Conservation (phyloP, 225 moss, liverwort and hornwort species). For the Asterella californica region DNA sequence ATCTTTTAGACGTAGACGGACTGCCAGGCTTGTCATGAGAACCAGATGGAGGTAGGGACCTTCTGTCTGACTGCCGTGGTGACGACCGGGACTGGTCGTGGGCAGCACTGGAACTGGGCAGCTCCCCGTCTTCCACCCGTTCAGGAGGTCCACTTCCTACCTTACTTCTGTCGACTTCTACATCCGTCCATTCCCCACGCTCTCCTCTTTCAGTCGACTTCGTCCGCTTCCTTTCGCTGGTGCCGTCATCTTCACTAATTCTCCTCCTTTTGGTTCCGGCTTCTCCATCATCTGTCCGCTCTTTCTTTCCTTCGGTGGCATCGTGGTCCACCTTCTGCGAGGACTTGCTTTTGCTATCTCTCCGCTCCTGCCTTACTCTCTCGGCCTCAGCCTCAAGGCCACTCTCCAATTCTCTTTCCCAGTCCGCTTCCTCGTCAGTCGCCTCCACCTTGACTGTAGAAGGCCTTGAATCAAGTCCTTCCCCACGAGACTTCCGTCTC, state of each 20-base stretch:
- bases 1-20: constrained; percentile 33
- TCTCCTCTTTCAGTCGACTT: constrained; percentile 45
- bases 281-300: constrained; percentile 40
- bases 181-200: constrained; percentile 39
- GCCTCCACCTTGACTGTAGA: constrained; percentile 55
- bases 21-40: constrained; percentile 40
- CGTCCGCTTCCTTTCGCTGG: constrained; percentile 37
- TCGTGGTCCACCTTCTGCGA: constrained; percentile 29
- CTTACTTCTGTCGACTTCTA: constrained; percentile 32
- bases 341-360: constrained; percentile 36
- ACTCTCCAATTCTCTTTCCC: constrained; percentile 50
- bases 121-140: constrained; percentile 47
- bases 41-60: constrained; percentile 22
- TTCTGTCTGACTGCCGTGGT: constrained; percentile 35
- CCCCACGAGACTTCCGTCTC: constrained; percentile 65
- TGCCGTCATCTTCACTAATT: constrained; percentile 24
- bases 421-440: constrained; percentile 71
- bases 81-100: constrained; percentile 38
- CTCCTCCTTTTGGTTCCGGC: constrained; percentile 36
- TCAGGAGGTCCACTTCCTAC: constrained; percentile 24
- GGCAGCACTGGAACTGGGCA: constrained; percentile 36
- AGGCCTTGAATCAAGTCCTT: constrained; percentile 59
- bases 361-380: constrained; percentile 40
- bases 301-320: constrained; percentile 23
- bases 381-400: constrained; percentile 48